A percentile compares a stretch with the other conserved stretches of the same genome.
These are phyloP conservation scores for Phaeosphaeria sp. DNA, from an alignment of 2,329 filamentous ascomycete genomes.

Conservation along the genomic window DNA sequence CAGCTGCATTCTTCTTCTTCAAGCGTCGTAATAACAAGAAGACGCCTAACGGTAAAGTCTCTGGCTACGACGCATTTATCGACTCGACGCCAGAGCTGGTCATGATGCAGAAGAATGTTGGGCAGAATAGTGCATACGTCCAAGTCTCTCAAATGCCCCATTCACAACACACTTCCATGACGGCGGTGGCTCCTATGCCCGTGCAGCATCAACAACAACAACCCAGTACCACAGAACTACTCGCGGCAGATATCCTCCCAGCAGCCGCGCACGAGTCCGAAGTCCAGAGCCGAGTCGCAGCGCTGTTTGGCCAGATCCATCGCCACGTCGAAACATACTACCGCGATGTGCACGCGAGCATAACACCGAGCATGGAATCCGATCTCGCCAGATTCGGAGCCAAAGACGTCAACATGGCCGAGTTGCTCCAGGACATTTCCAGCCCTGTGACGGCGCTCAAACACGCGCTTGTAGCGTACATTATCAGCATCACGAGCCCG, in stretches of 20 bases:
- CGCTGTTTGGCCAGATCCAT: constrained; percentile 35
- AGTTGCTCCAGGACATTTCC: constrained; percentile 31
- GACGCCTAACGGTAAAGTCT: constrained; percentile 3
- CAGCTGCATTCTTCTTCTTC: constrained; percentile 37
- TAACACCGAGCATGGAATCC: constrained; percentile 41
- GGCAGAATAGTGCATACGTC: constrained; percentile 29
- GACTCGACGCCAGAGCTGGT: constrained; percentile 32
- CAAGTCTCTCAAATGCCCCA: constrained; percentile 33
- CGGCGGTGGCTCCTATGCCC: not conserved
- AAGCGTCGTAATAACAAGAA: constrained; percentile 26
- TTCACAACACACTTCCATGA: not conserved
- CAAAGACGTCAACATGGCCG: constrained; percentile 25
- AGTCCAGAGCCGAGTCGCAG: constrained; percentile 24
- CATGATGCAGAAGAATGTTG: constrained; percentile 19
- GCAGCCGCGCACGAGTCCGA: constrained; percentile 28
- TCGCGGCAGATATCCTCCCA: constrained; percentile 29
- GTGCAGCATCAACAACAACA: not conserved
- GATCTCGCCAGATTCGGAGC: constrained; percentile 36
- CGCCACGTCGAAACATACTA: constrained; percentile 41
- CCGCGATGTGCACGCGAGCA: constrained; percentile 42
- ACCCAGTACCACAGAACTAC: constrained; percentile 17
- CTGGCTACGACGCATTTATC: constrained; percentile 10
- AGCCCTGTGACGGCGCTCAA: constrained; percentile 37
- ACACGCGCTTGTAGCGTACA: constrained; percentile 36
- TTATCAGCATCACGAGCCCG: constrained; percentile 29